Percentiles rank a stretch among this genome's conserved stretches.
Conservation (phyloP, 306 rosid genomes). For the Trifolium fragiferum region DNA sequence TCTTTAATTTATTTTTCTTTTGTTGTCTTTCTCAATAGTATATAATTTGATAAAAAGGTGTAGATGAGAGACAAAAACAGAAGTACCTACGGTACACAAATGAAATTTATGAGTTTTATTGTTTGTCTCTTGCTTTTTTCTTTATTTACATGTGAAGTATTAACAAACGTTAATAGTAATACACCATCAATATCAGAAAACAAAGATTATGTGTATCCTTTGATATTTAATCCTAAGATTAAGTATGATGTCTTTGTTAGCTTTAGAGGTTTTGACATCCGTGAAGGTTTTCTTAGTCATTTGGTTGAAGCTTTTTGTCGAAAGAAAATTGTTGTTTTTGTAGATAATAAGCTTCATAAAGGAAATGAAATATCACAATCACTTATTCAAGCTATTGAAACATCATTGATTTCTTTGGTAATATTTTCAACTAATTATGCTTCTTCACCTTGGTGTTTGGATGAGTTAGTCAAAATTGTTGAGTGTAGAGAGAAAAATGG, state of each 20-base stretch:
- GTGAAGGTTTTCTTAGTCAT: conserved; percentile 27
- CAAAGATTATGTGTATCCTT: too few relatives aligned
- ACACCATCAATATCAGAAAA: too few relatives aligned
- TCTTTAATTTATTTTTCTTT: too few relatives aligned
- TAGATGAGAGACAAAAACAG: too few relatives aligned
- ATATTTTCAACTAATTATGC: conserved; percentile 28
- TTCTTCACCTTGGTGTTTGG: conserved; percentile 33
- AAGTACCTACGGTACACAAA: too few relatives aligned
- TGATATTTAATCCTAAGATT: neutral
- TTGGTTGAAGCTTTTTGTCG: neutral
- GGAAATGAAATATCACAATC: conserved; percentile 20
- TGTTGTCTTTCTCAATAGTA: too few relatives aligned
- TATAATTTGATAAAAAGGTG: too few relatives aligned
- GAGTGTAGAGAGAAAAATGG: neutral
- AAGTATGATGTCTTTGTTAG: conserved; percentile 27
- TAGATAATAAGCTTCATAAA: conserved; percentile 15
- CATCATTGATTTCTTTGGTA: neutral
- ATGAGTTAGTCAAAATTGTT: conserved; percentile 26
- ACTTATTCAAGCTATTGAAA: conserved; percentile 20
- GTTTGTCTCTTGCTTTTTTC: too few relatives aligned
- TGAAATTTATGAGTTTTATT: too few relatives aligned
- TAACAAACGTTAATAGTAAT: too few relatives aligned
- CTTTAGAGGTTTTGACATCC: conserved; percentile 1
- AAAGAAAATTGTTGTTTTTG: conserved; percentile 17
- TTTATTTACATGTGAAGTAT: too few relatives aligned